Percentiles rank a stretch among this genome's conserved stretches.
phyloP scores from a whole-genome alignment of 2,329 filamentous ascomycete genomes.

The Aureobasidium namibiae region DNA sequence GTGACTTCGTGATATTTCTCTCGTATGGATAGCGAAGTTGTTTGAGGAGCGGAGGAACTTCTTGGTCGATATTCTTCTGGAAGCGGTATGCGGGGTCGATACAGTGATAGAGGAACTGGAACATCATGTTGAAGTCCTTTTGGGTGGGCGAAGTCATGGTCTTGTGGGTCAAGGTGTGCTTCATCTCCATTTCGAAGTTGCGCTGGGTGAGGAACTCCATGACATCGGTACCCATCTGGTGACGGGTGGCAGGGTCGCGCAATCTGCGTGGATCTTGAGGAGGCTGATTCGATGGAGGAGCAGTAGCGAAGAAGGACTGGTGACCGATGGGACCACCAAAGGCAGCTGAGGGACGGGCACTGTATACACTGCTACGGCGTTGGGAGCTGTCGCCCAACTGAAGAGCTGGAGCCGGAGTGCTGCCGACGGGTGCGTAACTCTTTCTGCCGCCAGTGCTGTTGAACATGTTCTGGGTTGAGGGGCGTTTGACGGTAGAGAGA shows the following conservation, averaged over 20 bases:
- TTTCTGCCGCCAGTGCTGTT: conserved; percentile 55
- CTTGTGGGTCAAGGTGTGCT: conserved; percentile 83
- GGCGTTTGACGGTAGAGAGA: conserved; percentile 74
- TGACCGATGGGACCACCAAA: conserved; percentile 55
- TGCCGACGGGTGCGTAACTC: conserved; percentile 56
- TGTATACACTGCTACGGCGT: conserved; percentile 65
- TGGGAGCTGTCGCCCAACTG: conserved; percentile 49
- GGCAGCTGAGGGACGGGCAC: conserved; percentile 51
- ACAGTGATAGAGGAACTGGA: conserved; percentile 93
- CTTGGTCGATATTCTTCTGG: conserved; percentile 88
- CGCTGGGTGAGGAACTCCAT: conserved; percentile 86
- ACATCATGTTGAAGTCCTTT: conserved; percentile 97
- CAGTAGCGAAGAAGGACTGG: conserved; percentile 92
- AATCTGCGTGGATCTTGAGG: conserved; percentile 81
- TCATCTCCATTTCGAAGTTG: conserved; percentile 98
- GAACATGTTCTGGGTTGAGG: conserved; percentile 65
- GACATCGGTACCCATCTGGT: conserved; percentile 77
- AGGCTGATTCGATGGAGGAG: conserved; percentile 70
- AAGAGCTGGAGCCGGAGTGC: conserved; percentile 37
- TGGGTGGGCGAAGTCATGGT: conserved; percentile 90
- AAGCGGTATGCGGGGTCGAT: conserved; percentile 93
- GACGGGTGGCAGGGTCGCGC: conserved; percentile 70
- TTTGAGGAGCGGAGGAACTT: conserved; percentile 86
- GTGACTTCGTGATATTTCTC: conserved; percentile 91
- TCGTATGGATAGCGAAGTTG: conserved; percentile 93